Evolutionary conservation across 139 green algal species (phyloP).

Genomic region (Tetratostichococcus sp.): DNA sequence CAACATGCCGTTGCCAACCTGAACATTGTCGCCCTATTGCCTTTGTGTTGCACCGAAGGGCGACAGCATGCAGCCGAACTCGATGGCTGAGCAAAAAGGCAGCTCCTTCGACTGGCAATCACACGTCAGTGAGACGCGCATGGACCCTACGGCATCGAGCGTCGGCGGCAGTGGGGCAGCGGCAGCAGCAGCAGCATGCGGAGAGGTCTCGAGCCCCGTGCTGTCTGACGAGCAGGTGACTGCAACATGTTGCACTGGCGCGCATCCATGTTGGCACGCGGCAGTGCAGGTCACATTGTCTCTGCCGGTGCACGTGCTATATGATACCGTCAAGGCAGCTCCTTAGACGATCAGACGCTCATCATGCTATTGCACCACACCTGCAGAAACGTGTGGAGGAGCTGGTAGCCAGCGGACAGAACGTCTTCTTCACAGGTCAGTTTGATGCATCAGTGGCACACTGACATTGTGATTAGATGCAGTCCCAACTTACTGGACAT

Average conservation of each 20-base stretch:
- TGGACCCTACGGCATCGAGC: neutral
- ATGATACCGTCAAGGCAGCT: too few species aligned
- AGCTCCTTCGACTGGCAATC: neutral
- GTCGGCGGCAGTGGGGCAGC: neutral
- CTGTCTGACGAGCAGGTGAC: conserved; percentile 14
- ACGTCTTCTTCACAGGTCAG: conserved; percentile 68
- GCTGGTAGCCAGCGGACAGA: conserved; percentile 40
- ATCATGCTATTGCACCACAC: neutral
- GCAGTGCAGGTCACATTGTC: too few species aligned
- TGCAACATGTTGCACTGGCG: neutral
- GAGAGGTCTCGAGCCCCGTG: conserved; percentile 7
- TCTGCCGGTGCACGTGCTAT: too few species aligned
- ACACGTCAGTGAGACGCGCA: neutral
- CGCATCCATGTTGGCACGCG: too few species aligned
- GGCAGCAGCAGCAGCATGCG: too few species aligned
- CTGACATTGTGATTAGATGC: too few species aligned
- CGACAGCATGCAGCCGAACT: neutral
- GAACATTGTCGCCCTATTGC: too few species aligned
- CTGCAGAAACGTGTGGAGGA: conserved; percentile 32
- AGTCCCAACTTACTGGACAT: too few species aligned
- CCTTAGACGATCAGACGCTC: neutral
- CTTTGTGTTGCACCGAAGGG: neutral
- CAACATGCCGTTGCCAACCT: too few species aligned
- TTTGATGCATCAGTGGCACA: too few species aligned
- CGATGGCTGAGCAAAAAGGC: neutral